Evolutionary conservation across 345 rosid genomes (phyloP).

Genomic region (Nasturtium officinale): DNA sequence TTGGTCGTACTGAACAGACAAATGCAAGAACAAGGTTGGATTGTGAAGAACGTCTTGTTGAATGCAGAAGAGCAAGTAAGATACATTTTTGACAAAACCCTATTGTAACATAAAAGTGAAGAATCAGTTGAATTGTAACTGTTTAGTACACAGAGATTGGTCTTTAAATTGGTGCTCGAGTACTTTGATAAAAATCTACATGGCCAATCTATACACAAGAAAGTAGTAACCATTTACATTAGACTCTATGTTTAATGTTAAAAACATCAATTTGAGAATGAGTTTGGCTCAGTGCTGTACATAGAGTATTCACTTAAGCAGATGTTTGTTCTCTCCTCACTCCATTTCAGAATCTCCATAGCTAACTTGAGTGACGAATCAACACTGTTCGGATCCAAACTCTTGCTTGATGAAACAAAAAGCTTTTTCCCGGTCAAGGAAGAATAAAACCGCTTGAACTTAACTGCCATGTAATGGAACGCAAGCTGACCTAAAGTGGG

Average conservation of each 20-base stretch:
- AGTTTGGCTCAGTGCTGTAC: slow-evolving; percentile 50
- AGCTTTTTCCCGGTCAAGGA: slow-evolving; percentile 74
- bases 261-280: slow-evolving; percentile 45
- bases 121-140: slow-evolving; percentile 20
- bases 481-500: slow-evolving; percentile 85
- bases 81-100: slow-evolving; percentile 54
- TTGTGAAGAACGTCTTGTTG: slow-evolving; percentile 63
- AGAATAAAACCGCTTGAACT: slow-evolving; percentile 81
- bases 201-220: slow-evolving; percentile 37
- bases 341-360: slow-evolving; percentile 93
- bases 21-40: slow-evolving; percentile 68
- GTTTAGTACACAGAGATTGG: slow-evolving; percentile 27
- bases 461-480: slow-evolving; percentile 76
- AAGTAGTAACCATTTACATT: slow-evolving; percentile 28
- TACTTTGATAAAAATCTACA: slow-evolving; percentile 26
- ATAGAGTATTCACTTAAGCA: slow-evolving; percentile 48
- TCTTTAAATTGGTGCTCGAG: slow-evolving; percentile 20
- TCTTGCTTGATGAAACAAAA: slow-evolving; percentile 68
- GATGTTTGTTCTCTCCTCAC: slow-evolving; percentile 67
- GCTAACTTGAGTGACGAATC: slow-evolving; percentile 67
- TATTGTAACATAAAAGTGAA: slow-evolving; percentile 21
- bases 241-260: slow-evolving; percentile 1
- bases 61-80: slow-evolving; percentile 60
- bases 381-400: slow-evolving; percentile 62
- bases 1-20: slow-evolving; percentile 46